phyloP scores from a whole-genome alignment of 2,329 filamentous ascomycete species.

The Fusarium brachygibbosum region DNA sequence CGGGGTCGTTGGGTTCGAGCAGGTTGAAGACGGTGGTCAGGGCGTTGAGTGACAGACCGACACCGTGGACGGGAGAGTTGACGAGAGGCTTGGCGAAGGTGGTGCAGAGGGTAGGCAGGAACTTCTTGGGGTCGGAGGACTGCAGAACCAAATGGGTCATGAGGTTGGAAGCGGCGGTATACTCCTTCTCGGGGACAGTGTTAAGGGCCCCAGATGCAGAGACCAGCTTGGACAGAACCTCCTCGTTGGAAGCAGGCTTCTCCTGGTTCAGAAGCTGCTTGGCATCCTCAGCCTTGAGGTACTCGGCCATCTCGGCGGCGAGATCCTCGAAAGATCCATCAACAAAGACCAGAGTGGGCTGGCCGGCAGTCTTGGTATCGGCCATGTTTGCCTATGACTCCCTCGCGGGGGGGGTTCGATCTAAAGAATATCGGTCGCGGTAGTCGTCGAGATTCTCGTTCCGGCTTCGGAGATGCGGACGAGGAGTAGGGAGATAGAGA shows the following conservation, averaged over 20 bases:
- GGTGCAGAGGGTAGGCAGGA: conserved; percentile 88
- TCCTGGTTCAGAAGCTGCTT: conserved; percentile 80
- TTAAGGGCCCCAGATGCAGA: conserved; percentile 83
- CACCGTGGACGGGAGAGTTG: conserved; percentile 86
- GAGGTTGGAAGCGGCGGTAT: conserved; percentile 95
- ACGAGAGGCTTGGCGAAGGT: conserved; percentile 90
- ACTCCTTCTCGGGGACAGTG: conserved; percentile 93
- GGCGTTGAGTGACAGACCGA: conserved; percentile 87
- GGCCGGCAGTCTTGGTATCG: conserved; percentile 59
- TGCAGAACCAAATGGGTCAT: conserved; percentile 93
- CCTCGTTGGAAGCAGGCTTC: conserved; percentile 78
- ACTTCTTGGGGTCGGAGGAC: conserved; percentile 85
- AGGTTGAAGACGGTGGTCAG: conserved; percentile 98
- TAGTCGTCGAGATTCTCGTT: conserved; percentile 31
- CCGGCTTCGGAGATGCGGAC: conserved; percentile 38
- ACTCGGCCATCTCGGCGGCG: conserved; percentile 93
- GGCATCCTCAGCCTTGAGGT: conserved; percentile 86
- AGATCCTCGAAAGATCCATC: conserved; percentile 96
- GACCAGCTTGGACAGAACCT: conserved; percentile 90
- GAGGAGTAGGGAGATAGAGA: conserved; percentile 12
- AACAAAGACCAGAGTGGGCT: conserved; percentile 77
- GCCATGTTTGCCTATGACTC: conserved; percentile 45
- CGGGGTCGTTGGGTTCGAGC: conserved; percentile 79
- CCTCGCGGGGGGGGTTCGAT: conserved; percentile 38
- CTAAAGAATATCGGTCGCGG: conserved; percentile 40